Percentiles rank a stretch among this genome's conserved stretches.
Evolutionary conservation across 2,329 filamentous ascomycete genomes (phyloP).

Genomic region (Colletotrichum zoysiae): DNA sequence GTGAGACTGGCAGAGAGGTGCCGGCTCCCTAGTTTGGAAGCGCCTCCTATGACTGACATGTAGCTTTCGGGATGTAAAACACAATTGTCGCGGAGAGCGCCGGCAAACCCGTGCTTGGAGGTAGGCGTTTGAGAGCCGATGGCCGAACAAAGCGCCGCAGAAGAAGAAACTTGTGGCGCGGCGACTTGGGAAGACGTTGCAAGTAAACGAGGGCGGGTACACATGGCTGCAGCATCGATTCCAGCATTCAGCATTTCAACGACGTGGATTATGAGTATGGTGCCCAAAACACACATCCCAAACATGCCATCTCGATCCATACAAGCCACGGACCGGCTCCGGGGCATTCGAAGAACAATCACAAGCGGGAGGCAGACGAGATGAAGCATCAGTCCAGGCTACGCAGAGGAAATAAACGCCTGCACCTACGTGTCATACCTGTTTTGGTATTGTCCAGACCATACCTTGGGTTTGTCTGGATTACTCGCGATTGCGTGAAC

Average conservation of each 20-base stretch:
- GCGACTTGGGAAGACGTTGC: not conserved
- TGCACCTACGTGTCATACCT: constrained; percentile 1
- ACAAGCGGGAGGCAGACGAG: constrained; percentile 13
- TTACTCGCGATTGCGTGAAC: not conserved
- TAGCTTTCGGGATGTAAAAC: not conserved
- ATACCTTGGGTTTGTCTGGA: constrained; percentile 1
- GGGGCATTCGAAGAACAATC: not conserved
- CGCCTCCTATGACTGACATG: not conserved
- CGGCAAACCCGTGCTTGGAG: not conserved
- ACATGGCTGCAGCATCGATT: not conserved
- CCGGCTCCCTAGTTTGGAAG: not conserved
- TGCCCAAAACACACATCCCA: constrained; percentile 24
- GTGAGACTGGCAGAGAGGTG: not conserved
- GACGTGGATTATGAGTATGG: constrained; percentile 1
- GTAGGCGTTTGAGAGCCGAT: not conserved
- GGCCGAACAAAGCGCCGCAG: constrained; percentile 10
- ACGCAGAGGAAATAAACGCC: constrained; percentile 2
- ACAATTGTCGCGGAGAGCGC: no score
- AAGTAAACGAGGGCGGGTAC: constrained; percentile 1
- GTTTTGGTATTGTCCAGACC: not conserved
- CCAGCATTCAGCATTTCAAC: constrained; percentile 29
- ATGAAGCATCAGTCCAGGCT: not conserved
- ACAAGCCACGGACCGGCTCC: constrained; percentile 8
- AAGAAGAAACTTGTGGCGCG: constrained; percentile 13
- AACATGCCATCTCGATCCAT: constrained; percentile 12